Base-by-base conservation (phyloP, 192 early-diverging fungal species). In the Glomus cerebriforme region DNA sequence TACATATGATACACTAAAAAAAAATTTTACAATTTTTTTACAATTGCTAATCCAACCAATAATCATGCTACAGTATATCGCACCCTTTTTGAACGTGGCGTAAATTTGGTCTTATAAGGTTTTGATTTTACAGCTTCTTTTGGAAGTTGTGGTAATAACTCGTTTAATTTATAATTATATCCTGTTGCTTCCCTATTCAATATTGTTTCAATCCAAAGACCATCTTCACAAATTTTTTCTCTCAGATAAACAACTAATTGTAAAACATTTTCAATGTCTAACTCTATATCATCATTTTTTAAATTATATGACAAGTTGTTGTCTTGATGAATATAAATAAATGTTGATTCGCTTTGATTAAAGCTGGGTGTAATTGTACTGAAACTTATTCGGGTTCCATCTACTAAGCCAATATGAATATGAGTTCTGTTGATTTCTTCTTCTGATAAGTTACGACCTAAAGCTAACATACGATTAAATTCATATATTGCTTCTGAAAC, bases 271-370 rank as follows among this genome's bases (percentile, higher is more conserved):
- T 77, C 60, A 34, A 77, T 67, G 66, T 77, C 60, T 59, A 17
- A 60, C 76, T 77, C 76, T 47, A 54, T 67, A 77, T 77, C 63
- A 32, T 77, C 47, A 60, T 32, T 77, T 67, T 62, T 64, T 64
- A 77, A 67, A 77, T 77, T 67, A 64, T 67, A 77, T 77, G 76
- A 77, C 3, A 77, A 63, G 22, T 24, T 49, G 27, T 67, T 77
- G 76, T 65, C 66, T 54, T 77, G n/a, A 77, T 77, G 39, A 39
- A 66, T n/a, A 64, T 77, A 77, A 67, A 77, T 5, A 64, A 77
- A 67, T 77, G 60, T 77, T 77, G 76, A 77, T 67, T 77, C 62
- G 64, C 39, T 2, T 77, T 77, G 76, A 77, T 77, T 77, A 54
- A 62, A 77, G 27, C 35, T 35, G 47, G 76, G 76, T 32, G 59